Evolutionary conservation across 2,329 filamentous ascomycete species (phyloP).

Genomic region (Chaetoscypha palmicola): DNA sequence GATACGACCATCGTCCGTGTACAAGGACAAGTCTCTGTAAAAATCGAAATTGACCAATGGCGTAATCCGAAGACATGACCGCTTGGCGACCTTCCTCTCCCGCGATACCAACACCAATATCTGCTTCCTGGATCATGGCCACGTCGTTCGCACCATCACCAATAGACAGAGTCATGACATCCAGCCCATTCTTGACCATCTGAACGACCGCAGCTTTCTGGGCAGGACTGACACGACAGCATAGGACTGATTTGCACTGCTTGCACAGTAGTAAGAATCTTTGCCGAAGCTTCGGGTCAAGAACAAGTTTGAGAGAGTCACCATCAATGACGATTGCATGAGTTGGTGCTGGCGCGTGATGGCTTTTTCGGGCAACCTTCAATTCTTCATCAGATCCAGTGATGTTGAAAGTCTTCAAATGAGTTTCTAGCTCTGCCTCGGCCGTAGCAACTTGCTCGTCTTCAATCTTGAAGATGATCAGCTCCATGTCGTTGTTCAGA

Average conservation of each 20-base stretch:
- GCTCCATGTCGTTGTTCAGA: conserved; percentile 94
- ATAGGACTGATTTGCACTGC: conserved; percentile 91
- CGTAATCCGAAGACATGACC: conserved; percentile 94
- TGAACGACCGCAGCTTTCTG: conserved; percentile 96
- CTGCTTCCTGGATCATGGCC: conserved; percentile 95
- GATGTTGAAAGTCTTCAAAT: conserved; percentile 67
- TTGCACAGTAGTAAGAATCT: conserved; percentile 95
- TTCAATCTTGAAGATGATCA: conserved; percentile 80
- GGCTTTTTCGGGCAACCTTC: conserved; percentile 67
- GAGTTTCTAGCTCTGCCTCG: conserved; percentile 65
- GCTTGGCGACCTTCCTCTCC: conserved; percentile 89
- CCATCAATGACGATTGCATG: conserved; percentile 94
- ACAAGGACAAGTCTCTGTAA: conserved; percentile 79
- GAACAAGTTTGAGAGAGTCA: conserved; percentile 81
- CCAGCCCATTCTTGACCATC: conserved; percentile 89
- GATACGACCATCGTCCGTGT: conserved; percentile 94
- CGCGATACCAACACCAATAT: conserved; percentile 93
- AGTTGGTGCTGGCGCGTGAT: conserved; percentile 78
- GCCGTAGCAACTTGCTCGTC: conserved; percentile 61
- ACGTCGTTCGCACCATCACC: conserved; percentile 95
- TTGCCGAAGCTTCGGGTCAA: conserved; percentile 75
- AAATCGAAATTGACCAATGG: conserved; percentile 89
- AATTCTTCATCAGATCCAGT: conserved; percentile 84
- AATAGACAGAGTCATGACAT: conserved; percentile 92
- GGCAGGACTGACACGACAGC: conserved; percentile 91